phyloP scores from a whole-genome alignment of 805 yeast genomes.

The Blastobotrys americana region DNA sequence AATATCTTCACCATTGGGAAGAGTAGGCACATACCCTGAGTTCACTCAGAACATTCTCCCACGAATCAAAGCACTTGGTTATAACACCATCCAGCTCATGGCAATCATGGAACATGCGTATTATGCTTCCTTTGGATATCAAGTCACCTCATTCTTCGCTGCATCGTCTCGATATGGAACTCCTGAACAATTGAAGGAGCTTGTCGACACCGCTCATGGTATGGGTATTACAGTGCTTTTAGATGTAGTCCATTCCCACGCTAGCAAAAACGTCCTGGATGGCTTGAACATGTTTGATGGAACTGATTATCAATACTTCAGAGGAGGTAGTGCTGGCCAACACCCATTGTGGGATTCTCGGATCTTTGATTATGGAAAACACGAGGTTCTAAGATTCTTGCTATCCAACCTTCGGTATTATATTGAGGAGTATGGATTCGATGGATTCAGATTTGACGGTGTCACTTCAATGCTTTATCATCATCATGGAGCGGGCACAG shows the following conservation, averaged over 20 bases:
- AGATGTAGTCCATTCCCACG: constrained; percentile 94
- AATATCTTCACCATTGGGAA: constrained; percentile 84
- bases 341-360: constrained; percentile 97
- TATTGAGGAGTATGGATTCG: constrained; percentile 76
- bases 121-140: constrained; percentile 97
- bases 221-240: constrained; percentile 78
- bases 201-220: constrained; percentile 86
- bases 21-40: constrained; percentile 76
- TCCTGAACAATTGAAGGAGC: constrained; percentile 88
- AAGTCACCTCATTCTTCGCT: constrained; percentile 88
- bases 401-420: constrained; percentile 78
- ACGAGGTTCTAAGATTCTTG: constrained; percentile 83
- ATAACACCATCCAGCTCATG: constrained; percentile 92
- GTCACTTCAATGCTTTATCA: constrained; percentile 87
- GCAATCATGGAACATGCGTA: constrained; percentile 99
- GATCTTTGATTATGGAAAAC: constrained; percentile 81
- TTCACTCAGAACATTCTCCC: constrained; percentile 78
- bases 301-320: constrained; percentile 91
- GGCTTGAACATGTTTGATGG: constrained; percentile 93
- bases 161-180: constrained; percentile 85
- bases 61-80: constrained; percentile 75
- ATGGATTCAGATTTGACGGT: constrained; percentile 95
- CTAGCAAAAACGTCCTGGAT: constrained; percentile 88
- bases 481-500: constrained; percentile 88
- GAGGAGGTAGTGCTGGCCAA: constrained; percentile 79